Percentiles rank a stretch among this genome's conserved stretches.
These are phyloP conservation scores for Heritiera littoralis DNA, from an alignment of 345 rosid species.

Conservation along the genomic window DNA sequence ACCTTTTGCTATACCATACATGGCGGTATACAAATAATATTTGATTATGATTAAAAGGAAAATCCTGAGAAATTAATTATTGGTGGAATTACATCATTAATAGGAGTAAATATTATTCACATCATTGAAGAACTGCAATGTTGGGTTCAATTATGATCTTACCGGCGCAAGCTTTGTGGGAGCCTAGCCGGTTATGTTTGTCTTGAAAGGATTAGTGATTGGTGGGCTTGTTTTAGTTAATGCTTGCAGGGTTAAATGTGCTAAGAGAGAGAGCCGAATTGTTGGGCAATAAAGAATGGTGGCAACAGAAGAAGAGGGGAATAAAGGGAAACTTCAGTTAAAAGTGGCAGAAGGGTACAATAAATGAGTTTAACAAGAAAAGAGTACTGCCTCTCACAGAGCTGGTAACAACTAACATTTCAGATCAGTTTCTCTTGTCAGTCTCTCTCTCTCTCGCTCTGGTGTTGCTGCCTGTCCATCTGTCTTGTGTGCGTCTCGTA, in stretches of 20 bases:
- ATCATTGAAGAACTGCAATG: neutral
- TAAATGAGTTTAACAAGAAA: neutral
- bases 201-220: neutral
- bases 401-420: conserved; percentile 15
- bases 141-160: neutral
- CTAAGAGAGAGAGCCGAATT: neutral
- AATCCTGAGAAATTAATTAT: neutral
- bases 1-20: neutral
- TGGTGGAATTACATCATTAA: neutral
- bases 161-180: neutral
- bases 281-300: neutral
- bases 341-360: conserved; percentile 6
- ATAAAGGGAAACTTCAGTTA: conserved; percentile 13
- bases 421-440: neutral
- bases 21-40: neutral
- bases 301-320: neutral
- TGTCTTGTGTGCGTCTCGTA: conserved; percentile 4
- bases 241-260: neutral
- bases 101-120: neutral
- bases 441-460: neutral
- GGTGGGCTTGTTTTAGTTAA: neutral
- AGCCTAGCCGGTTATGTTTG: neutral
- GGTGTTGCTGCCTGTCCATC: neutral
- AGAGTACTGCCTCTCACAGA: neutral
- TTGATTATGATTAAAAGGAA: neutral